Evolutionary conservation across 306 rosid species (phyloP), one percentile per base, ranked within the genome.

Genomic region (Casuarina glauca): DNA sequence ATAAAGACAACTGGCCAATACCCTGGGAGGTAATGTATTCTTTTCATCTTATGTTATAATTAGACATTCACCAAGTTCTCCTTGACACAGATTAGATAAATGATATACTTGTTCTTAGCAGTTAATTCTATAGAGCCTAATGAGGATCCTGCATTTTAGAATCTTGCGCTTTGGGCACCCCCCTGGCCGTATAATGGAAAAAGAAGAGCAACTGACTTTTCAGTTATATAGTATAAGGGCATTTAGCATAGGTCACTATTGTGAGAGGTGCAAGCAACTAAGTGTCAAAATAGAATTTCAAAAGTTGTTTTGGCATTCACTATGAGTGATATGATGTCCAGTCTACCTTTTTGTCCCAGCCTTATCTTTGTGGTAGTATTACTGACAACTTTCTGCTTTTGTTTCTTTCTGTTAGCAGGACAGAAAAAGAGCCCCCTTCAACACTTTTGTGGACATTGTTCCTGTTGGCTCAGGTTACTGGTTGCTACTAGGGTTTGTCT

Each of bases 391-490:
- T 64, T 38, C 35, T 42, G 20, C 60, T 51, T 54, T 68, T 69
- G 8, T 62, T 63, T 81, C 73, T 70, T 67, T 20, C 69, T 73
- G 73, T 61, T 42, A 85, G 64, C 87, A 96, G 99, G 73, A 82
- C 43, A 13, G 92, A 93, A 64, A 93, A 91, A 80, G 99, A 96
- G 62, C 90, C 94, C 76, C 97, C 99, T 82, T 96, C 99, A 68
- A 91, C 99, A 74, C 98, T 86, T 74, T 41, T 96, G 97, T 96
- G 99, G 99, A 76, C 88, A 63, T 86, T 96, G 85, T 96, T 93
- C 85, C 86, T 96, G 66, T 82, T 95, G 85, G 97, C 99, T 78
- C 97, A 93, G 97, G 99, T 95, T 83, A 57, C 85, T 77, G 70
- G 71, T 67, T 67, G 17, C 62, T 45, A 32, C 69, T 77, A 38